These are phyloP conservation scores for Ophiostoma australiae DNA, from an alignment of 2,329 filamentous ascomycete species.

Conservation along the genomic window DNA sequence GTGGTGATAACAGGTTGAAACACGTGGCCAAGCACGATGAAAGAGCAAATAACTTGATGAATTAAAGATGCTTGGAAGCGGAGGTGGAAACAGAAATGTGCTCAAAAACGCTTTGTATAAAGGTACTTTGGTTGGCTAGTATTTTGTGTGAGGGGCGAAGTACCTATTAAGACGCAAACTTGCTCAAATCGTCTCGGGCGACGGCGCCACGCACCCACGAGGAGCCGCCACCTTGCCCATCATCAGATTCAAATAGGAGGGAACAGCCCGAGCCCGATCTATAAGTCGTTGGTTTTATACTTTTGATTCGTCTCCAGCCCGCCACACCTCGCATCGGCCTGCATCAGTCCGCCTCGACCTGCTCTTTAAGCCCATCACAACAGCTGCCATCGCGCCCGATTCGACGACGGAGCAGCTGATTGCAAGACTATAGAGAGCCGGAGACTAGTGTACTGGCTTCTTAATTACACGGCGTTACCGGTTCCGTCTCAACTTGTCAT, in stretches of 20 bases:
- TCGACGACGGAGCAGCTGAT: background rate
- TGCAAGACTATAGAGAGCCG: background rate
- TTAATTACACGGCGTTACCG: background rate
- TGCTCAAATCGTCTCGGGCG: conserved; percentile 26
- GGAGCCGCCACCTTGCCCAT: background rate
- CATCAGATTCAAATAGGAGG: background rate
- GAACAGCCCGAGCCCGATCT: background rate
- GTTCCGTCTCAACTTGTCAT: background rate
- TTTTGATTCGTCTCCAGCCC: background rate
- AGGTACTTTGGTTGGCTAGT: conserved; percentile 9
- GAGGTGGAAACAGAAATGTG: background rate
- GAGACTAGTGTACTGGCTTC: background rate
- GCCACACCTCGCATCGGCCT: background rate
- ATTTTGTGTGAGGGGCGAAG: conserved; percentile 15
- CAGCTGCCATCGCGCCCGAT: background rate
- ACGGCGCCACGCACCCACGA: background rate
- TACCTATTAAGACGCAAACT: conserved; percentile 23
- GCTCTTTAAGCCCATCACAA: background rate
- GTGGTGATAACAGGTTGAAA: background rate
- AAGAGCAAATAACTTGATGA: background rate
- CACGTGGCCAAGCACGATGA: background rate
- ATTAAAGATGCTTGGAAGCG: background rate
- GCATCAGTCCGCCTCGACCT: background rate
- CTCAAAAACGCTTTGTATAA: conserved; percentile 9
- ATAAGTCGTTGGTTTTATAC: background rate